These are phyloP conservation scores for Alnus glutinosa DNA, from an alignment of 306 rosid species.

Conservation along the genomic window DNA sequence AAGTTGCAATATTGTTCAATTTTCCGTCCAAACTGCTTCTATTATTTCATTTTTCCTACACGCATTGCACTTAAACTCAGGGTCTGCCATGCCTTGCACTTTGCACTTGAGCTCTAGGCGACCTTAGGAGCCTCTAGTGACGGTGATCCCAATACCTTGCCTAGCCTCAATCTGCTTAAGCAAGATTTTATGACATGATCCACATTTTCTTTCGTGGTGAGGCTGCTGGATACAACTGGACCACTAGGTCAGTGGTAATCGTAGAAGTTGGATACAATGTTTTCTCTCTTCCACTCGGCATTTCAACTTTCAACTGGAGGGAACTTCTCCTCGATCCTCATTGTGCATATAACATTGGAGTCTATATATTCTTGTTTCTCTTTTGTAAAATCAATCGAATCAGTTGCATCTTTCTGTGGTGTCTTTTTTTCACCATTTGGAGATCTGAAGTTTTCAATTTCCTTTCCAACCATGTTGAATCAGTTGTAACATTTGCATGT, in stretches of 20 bases:
- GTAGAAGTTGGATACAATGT: neutral
- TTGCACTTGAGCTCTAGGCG: neutral
- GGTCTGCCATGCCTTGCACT: neutral
- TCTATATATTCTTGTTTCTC: neutral
- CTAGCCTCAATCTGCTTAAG: neutral
- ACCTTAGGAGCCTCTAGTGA: neutral
- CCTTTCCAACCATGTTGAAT: constrained; percentile 3
- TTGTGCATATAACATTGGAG: neutral
- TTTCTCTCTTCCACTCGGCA: neutral
- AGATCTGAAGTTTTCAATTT: neutral
- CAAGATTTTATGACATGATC: neutral
- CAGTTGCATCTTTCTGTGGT: neutral
- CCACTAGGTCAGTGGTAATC: neutral
- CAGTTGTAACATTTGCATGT: constrained; percentile 19
- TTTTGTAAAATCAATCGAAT: neutral
- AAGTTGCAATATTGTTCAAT: neutral
- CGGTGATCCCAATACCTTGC: neutral
- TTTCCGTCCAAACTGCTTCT: neutral
- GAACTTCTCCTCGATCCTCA: neutral
- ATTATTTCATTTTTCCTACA: neutral
- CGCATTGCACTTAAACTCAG: neutral
- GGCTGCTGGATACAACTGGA: neutral
- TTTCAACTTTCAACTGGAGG: neutral
- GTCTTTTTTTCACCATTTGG: neutral
- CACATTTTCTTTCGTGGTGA: neutral